Base-by-base conservation (phyloP, 2,329 filamentous ascomycete genomes). In the Ophiostoma quercus region DNA sequence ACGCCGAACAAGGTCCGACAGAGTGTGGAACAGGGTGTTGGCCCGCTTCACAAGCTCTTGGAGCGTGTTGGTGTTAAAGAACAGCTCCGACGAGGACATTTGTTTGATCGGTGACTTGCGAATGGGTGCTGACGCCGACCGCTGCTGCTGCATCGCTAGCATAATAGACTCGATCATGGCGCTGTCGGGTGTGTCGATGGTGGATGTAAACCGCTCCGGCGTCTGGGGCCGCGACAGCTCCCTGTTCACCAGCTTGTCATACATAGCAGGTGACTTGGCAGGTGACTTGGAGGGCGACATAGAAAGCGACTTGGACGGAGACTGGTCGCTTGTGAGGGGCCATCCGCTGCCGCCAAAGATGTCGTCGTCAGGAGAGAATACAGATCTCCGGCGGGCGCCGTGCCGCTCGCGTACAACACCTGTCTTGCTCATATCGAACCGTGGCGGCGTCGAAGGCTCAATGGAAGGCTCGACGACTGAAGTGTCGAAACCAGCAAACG, bases 61-160 rank as follows among this genome's bases (percentile, higher is more conserved):
- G n/a, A 90, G 81, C 76, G 86, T 90, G 73, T 88, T 89, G 5
- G 88, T 90, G 75, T 89, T 88, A 73, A 90, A 90, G 71, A 88
- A 88, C 75, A 90, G 83, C 78, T 84, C 84, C 71, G 83, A 81
- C 67, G 82, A 81, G 63, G 83, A 79, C 12, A 75, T 77, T 6
- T 72, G 72, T 75, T 77, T 78, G 68, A 76, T 70, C 16, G 77
- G 77, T 4, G 77, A 75, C 62, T 76, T 77, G 25, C 76, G 76
- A 22, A 76, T 73, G 11, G 81, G 78, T 65, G 83, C 79, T 1
- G 82, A 77, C 1, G 79, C 79, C 6, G 82, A 80, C 29, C 84
- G 82, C 70, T 86, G 82, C 71, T 82, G 79, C 70, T 88, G 84
- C 84, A 89, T 88, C 22, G 84, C 86, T 72, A 88, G 86, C 79